These are phyloP conservation scores for Amauroascus niger DNA, from an alignment of 2,329 filamentous ascomycete genomes.

Conservation along the genomic window DNA sequence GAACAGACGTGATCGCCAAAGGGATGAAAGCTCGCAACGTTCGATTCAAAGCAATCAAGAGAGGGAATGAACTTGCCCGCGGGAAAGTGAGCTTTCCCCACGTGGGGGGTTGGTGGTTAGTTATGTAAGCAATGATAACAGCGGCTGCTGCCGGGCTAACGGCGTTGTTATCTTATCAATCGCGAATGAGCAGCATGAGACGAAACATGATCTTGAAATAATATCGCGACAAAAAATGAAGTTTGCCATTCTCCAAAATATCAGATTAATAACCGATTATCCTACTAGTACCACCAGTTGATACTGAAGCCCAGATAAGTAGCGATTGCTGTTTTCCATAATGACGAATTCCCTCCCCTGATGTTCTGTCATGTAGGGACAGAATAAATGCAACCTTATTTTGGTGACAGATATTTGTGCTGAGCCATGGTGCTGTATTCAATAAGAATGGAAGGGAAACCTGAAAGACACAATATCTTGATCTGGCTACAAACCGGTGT, in stretches of 20 bases:
- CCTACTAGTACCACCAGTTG: too few relatives aligned
- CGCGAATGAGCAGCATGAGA: neutral
- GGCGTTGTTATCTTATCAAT: conserved; percentile 4
- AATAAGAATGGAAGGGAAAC: neutral
- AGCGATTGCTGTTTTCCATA: too few relatives aligned
- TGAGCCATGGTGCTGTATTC: neutral
- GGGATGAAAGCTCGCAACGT: neutral
- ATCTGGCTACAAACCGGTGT: conserved; percentile 30
- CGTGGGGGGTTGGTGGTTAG: neutral
- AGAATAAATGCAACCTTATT: too few relatives aligned
- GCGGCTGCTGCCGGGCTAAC: neutral
- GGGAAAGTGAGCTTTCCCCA: neutral
- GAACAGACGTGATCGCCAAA: neutral
- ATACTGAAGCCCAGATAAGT: too few relatives aligned
- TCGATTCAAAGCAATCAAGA: neutral
- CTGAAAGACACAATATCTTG: neutral
- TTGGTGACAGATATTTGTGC: neutral
- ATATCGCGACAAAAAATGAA: too few relatives aligned
- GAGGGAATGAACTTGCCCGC: too few relatives aligned
- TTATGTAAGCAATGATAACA: neutral
- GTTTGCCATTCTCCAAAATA: too few relatives aligned
- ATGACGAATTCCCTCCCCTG: too few relatives aligned
- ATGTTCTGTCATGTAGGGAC: too few relatives aligned
- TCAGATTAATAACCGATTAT: too few relatives aligned
- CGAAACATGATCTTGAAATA: neutral